These are phyloP conservation scores for Curvularia lunata DNA, from an alignment of 2,329 filamentous ascomycete species.

Conservation along the genomic window DNA sequence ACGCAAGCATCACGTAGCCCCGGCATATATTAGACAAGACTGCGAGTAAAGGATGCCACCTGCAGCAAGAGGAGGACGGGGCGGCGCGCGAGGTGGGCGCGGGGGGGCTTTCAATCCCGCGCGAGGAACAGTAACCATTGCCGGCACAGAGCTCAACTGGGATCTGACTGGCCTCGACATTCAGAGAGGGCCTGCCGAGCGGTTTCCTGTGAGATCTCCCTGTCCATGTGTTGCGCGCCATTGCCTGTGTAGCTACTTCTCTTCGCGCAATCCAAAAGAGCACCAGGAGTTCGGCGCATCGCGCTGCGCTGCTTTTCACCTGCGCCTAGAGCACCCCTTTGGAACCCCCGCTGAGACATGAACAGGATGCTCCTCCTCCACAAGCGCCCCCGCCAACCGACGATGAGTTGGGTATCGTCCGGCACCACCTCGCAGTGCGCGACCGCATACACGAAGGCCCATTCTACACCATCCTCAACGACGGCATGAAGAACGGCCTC, in stretches of 20 bases:
- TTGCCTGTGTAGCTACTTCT: neutral
- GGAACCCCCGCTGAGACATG: conserved; percentile 27
- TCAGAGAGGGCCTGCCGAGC: conserved; percentile 49
- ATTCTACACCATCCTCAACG: conserved; percentile 62
- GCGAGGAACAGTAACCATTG: conserved; percentile 49
- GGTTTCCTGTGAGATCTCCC: conserved; percentile 48
- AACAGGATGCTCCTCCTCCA: conserved; percentile 43
- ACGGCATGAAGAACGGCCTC: conserved; percentile 54
- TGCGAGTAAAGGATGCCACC: conserved; percentile 25
- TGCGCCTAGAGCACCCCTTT: conserved; percentile 10
- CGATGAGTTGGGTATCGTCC: conserved; percentile 57
- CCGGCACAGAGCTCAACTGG: conserved; percentile 52
- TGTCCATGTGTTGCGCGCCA: neutral
- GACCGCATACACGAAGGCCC: conserved; percentile 65
- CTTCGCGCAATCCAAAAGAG: conserved; percentile 2
- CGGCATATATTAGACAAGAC: neutral
- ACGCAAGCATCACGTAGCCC: neutral
- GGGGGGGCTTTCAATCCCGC: conserved; percentile 40
- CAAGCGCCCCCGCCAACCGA: conserved; percentile 50
- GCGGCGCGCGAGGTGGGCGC: conserved; percentile 37
- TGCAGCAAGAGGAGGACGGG: conserved; percentile 43
- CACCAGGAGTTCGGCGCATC: neutral
- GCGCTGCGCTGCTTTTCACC: conserved; percentile 16
- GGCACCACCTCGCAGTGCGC: conserved; percentile 59
- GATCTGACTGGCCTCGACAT: conserved; percentile 51